Evolutionary conservation across 805 yeast genomes (phyloP), one percentile per base, ranked within the genome.

Genomic region (Candida sanyiensis): DNA sequence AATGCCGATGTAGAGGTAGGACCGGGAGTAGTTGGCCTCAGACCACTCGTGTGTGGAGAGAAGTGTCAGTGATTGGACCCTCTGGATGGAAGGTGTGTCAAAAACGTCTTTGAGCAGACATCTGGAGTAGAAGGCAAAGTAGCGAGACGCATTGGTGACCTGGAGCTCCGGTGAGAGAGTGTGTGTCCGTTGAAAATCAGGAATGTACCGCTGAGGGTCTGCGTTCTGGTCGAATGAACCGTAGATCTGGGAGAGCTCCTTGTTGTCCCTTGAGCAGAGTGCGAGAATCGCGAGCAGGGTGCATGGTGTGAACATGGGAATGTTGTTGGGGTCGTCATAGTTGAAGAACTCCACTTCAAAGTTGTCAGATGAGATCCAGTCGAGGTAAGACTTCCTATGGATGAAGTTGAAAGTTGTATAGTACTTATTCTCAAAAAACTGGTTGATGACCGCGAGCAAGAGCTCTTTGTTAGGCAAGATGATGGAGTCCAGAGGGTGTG

Each of bases 21-120:
- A 62, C 38, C 68, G 44, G 2, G 65, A 57, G 17, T 54, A 58
- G 40, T 61, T 61, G 15, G 61, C 62, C 38, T 62, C 67, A 4
- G 67, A 66, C 69, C 70, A 64, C 43, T 64, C 68, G 49, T 65
- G 69, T 38, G 64, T 54, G 30, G 67, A 60, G 6, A 64, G 42
- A 30, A 65, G 50, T 1, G 63, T 45, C 18, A 65, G 46, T 1
- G 68, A 65, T 41, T 64, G 70, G 6, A 63, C 60, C 19, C 66
- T 42, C 37, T 62, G 67, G 9, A 65, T 50, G 2, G 67, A 51
- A 5, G 70, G 69, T 25, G 61, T 55, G 42, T 64, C 70, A 47
- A 65, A 64, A 8, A 56, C 62, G 25, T 61, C 59, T 28, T 54
- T 54, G 22, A 65, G 39, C 8, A 48, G 28, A 22, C 43, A 40